Evolutionary conservation across 306 rosid genomes (phyloP), one percentile per base, ranked within the genome.

Genomic region (Cicer arietinum): DNA sequence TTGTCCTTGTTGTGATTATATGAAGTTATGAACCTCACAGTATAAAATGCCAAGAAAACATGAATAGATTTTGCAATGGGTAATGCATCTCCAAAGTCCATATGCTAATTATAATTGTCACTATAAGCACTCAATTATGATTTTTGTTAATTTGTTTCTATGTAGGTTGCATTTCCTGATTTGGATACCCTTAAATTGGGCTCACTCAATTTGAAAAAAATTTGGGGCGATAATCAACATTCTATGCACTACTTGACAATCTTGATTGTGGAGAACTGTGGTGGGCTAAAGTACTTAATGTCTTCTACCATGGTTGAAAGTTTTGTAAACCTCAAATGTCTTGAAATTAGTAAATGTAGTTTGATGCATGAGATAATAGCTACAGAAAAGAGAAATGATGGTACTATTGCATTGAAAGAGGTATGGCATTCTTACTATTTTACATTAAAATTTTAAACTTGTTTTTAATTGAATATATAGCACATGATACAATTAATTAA

Each of bases 261-360:
- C 53, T 65, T 65, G 71, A 43, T 65, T 17, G 71, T 65, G 71
- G 71, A 65, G 10, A 43, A 43, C 9, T 65, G 71, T 10, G 53
- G 10, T 44, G 53, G 16, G 8, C 14, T 65, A 10, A 17, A 65
- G 17, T 65, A 43, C 10, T 43, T 65, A 18, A 17, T 65, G 7
- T 18, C 52, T 6, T 42, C 71, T 44, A 17, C 69, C 7, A 41
- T 64, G 35, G 35, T 63, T 63, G 35, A 14, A 3, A 40, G 35
- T 63, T 63, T 63, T 41, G 22, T 0, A 16, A 63, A 16, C 50
- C 69, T 63, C 50, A 41, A 4, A 41, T 3, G 13, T 0, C 50
- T 63, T n/a, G 69, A 63, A 63, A 41, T 64, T 41, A 64, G 69
- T 41, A 64, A 64, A 4, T 64, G 69, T 64, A 18, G 17, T 14